Base-by-base conservation (phyloP, 495 filamentous ascomycete genomes). In the Sphaerosporella brunnea region DNA sequence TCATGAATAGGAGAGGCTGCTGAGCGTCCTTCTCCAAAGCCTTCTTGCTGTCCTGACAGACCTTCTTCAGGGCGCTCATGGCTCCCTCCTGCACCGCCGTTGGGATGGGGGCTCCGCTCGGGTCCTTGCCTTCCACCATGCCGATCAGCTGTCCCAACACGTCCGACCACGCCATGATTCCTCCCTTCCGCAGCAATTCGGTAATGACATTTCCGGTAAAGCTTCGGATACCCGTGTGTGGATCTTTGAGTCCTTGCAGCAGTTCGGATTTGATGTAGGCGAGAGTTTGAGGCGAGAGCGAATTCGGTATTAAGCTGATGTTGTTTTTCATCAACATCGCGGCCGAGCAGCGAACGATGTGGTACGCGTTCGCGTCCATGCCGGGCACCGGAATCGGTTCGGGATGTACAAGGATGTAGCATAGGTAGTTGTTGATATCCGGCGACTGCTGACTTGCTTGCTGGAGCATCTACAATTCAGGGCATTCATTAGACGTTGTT, bases 351-450 rank as follows among this genome's bases (percentile, higher is more conserved):
- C 92, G 75, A 45, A 93, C 79, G 25, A 80, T 62, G 58, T 79
- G 74, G 63, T 79, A 90, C 47, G 80, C 67, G 21, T 67, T 57
- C 36, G 61, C 72, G 20, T 68, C 68, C 39, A 87, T 57, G 1
- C 66, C 68, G 9, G 70, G 53, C 13, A 80, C 75, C 26, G 71
- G 65, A 15, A 18, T 9, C 16, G 56, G 48, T 48, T 77, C 69
- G 47, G 74, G 63, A 44, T 77, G 84, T 40, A 79, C 82, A 62
- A 92, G 81, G 16, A 99, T 72, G 60, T 85, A 95, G 41, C 84
- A 80, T 39, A 99, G 74, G 62, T 99, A 99, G 64, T 95, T 95
- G 65, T 88, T 83, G 69, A 95, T 84, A 63, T 95, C 88, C 7
- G 88, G 88, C 13, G 79, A 92, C 11, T 74, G 67, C 62, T 86